A percentile compares a stretch with the other conserved stretches of the same genome.
phyloP scores from a whole-genome alignment of 139 green algal genomes.

The Desmodesmus armatus region DNA sequence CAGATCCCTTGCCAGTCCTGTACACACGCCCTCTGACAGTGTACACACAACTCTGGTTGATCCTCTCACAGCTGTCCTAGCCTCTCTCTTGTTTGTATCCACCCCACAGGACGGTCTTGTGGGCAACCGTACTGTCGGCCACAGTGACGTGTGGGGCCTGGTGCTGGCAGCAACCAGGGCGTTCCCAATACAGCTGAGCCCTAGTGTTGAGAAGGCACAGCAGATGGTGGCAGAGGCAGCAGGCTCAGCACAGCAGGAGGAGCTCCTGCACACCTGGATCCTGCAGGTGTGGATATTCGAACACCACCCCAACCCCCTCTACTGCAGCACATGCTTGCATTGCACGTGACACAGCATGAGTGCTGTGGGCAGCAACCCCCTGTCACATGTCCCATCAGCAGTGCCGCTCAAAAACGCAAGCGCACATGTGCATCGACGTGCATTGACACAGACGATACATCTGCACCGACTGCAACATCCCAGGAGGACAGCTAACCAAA shows the following conservation, averaged over 20 bases:
- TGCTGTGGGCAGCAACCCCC: not conserved
- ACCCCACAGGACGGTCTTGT: slow-evolving; percentile 11
- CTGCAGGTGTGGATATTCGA: not conserved
- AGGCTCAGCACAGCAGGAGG: too few species aligned
- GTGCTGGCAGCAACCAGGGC: slow-evolving; percentile 21
- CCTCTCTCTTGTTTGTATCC: too few species aligned
- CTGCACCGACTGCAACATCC: too few species aligned
- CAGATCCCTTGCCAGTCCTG: too few species aligned
- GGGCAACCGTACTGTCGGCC: slow-evolving; percentile 26
- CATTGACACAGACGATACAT: too few species aligned
- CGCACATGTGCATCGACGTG: too few species aligned
- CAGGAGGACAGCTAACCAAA: too few species aligned
- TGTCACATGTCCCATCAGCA: too few species aligned
- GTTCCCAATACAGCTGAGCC: slow-evolving; percentile 31
- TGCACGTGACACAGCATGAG: not conserved
- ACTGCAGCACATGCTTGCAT: not conserved
- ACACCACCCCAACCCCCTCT: not conserved
- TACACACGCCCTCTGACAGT: too few species aligned
- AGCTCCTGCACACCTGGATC: slow-evolving; percentile 13
- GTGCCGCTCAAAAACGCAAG: too few species aligned
- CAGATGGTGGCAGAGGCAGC: not conserved
- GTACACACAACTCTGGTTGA: too few species aligned
- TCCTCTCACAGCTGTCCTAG: too few species aligned
- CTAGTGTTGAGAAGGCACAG: slow-evolving; percentile 33
- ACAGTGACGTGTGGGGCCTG: slow-evolving; percentile 13